Evolutionary conservation across 2,329 filamentous ascomycete species (phyloP).

Genomic region (Trichothecium roseum): DNA sequence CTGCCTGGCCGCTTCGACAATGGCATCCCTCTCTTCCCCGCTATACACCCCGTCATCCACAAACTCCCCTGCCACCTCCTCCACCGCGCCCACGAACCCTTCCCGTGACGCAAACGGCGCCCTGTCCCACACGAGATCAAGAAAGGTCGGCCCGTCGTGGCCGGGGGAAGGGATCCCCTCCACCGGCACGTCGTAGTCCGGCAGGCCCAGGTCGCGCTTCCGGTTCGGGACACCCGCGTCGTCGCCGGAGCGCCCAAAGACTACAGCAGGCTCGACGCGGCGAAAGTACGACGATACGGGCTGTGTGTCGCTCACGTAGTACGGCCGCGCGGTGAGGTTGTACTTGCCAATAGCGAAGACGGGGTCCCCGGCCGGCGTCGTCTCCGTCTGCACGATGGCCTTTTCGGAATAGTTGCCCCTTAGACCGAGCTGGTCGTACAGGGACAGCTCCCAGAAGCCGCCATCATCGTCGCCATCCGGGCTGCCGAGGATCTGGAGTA

Average conservation of each 20-base stretch:
- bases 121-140: conserved; percentile 19
- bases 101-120: conserved; percentile 17
- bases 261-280: conserved; percentile 16
- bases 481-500: conserved; percentile 17
- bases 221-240: conserved; percentile 16
- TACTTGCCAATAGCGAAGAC: conserved; percentile 11
- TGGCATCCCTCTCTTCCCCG: conserved; percentile 11
- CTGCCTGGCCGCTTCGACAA: conserved; percentile 12
- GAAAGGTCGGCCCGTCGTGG: conserved; percentile 19
- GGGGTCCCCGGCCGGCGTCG: conserved; percentile 13
- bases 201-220: conserved; percentile 18
- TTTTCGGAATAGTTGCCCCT: conserved; percentile 17
- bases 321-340: conserved; percentile 13
- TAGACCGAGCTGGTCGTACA: conserved; percentile 17
- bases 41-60: conserved; percentile 14
- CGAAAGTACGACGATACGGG: conserved; percentile 19
- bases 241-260: conserved; percentile 16
- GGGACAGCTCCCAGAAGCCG: conserved; percentile 16
- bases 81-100: conserved; percentile 14
- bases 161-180: conserved; percentile 16
- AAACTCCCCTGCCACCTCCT: conserved; percentile 10
- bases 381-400: conserved; percentile 11
- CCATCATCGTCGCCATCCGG: conserved; percentile 10
- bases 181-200: conserved; percentile 18
- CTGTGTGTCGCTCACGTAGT: conserved; percentile 18